A percentile compares a stretch with the other conserved stretches of the same genome.
Evolutionary conservation across 768 basidiomycete genomes (phyloP).

Genomic region (Russula emetica): DNA sequence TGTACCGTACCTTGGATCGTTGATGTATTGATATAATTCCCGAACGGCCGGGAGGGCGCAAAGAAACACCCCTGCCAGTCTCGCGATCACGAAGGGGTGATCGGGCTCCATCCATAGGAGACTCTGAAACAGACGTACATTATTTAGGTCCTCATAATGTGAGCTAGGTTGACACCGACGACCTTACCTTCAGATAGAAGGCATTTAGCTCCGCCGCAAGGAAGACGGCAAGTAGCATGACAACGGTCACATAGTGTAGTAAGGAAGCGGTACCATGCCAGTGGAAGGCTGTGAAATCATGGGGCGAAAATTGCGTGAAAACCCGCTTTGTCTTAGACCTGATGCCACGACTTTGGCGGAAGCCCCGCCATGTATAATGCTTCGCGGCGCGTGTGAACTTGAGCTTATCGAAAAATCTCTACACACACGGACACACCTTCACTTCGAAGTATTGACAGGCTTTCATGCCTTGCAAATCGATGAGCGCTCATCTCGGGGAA

Average conservation of each 20-base stretch:
- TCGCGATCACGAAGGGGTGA: constrained; percentile 74
- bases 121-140: constrained; percentile 36
- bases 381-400: constrained; percentile 33
- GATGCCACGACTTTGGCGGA: constrained; percentile 71
- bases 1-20: constrained; percentile 63
- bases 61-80: constrained; percentile 71
- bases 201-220: constrained; percentile 83
- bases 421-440: constrained; percentile 34
- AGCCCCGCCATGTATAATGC: constrained; percentile 84
- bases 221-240: constrained; percentile 70
- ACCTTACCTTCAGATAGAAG: constrained; percentile 76
- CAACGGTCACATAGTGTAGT: constrained; percentile 68
- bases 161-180: constrained; percentile 5
- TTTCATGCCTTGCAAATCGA: constrained; percentile 64
- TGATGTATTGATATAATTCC: constrained; percentile 80
- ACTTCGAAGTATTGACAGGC: constrained; percentile 84
- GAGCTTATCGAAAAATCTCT: constrained; percentile 2
- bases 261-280: constrained; percentile 79
- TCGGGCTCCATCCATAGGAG: constrained; percentile 87
- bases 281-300: constrained; percentile 83
- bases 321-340: constrained; percentile 77
- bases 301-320: constrained; percentile 78
- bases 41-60: constrained; percentile 84
- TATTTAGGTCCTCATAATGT: background rate
- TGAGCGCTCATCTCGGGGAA: constrained; percentile 26